Conservation (phyloP, 345 rosid species). For the Camelina neglecta region DNA sequence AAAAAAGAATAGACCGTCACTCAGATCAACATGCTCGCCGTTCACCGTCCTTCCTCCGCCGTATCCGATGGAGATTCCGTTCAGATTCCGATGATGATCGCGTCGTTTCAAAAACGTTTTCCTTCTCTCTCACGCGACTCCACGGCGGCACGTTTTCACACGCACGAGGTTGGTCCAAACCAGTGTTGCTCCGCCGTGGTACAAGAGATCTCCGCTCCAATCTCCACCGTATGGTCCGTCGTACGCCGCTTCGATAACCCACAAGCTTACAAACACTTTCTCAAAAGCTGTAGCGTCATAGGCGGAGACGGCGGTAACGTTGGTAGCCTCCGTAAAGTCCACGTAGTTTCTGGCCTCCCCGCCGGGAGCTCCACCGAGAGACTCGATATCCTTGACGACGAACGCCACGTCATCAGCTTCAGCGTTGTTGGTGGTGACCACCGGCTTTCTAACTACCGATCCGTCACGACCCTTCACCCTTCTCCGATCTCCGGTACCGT, state of each 20-base stretch:
- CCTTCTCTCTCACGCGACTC: constrained; percentile 47
- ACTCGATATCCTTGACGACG: constrained; percentile 72
- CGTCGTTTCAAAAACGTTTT: constrained; percentile 46
- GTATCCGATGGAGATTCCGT: constrained; percentile 34
- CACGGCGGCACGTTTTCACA: constrained; percentile 53
- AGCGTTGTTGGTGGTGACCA: constrained; percentile 75
- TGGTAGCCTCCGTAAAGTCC: constrained; percentile 64
- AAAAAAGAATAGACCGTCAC: neutral
- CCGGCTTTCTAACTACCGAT: constrained; percentile 63
- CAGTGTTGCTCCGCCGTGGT: constrained; percentile 73
- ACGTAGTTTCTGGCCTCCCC: constrained; percentile 73
- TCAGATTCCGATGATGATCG: constrained; percentile 38
- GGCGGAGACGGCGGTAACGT: constrained; percentile 64
- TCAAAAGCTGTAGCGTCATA: constrained; percentile 71
- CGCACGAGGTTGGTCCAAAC: constrained; percentile 52
- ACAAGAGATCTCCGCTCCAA: constrained; percentile 62
- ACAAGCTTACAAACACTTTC: constrained; percentile 73
- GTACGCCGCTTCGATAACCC: constrained; percentile 79
- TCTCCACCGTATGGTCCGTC: constrained; percentile 74
- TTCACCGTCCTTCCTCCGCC: constrained; percentile 44
- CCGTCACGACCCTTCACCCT: constrained; percentile 68
- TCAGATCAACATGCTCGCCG: constrained; percentile 36
- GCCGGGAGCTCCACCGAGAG: constrained; percentile 66
- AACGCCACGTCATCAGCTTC: constrained; percentile 66
- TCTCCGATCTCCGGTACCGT: constrained; percentile 60